These are phyloP conservation scores for Proliferodiscus dingleyae DNA, from an alignment of 2,329 filamentous ascomycete species.

Conservation along the genomic window DNA sequence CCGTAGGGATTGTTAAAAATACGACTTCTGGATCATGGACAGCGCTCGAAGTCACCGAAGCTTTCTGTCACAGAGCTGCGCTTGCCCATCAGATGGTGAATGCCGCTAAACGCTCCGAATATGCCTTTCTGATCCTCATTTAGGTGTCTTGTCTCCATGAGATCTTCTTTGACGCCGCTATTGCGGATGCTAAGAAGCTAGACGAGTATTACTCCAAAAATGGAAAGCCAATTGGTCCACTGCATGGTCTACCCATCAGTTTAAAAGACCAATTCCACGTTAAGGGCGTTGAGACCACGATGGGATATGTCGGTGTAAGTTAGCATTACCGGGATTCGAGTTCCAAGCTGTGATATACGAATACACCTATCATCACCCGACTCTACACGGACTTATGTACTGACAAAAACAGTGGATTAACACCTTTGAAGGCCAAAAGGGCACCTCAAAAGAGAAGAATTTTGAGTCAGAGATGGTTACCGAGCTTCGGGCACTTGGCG, in stretches of 20 bases:
- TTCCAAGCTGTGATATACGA: not conserved
- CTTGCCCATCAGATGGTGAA: slow-evolving; percentile 51
- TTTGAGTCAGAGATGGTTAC: slow-evolving; percentile 46
- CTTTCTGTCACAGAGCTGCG: slow-evolving; percentile 50
- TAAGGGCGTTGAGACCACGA: slow-evolving; percentile 35
- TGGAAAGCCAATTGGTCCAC: slow-evolving; percentile 32
- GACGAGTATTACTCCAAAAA: slow-evolving; percentile 44
- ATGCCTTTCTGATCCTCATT: slow-evolving; percentile 35
- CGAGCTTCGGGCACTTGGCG: slow-evolving; percentile 37
- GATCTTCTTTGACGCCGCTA: slow-evolving; percentile 49
- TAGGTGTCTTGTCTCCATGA: slow-evolving; percentile 57
- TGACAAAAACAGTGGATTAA: slow-evolving; percentile 45
- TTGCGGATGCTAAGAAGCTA: slow-evolving; percentile 45
- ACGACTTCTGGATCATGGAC: slow-evolving; percentile 51
- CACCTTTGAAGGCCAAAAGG: slow-evolving; percentile 50
- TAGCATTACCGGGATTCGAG: not conserved
- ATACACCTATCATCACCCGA: not conserved
- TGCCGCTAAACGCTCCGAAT: slow-evolving; percentile 45
- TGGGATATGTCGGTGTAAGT: slow-evolving; percentile 54
- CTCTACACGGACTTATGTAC: not conserved
- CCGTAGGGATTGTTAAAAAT: slow-evolving; percentile 49
- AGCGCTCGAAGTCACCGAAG: slow-evolving; percentile 47
- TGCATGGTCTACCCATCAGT: slow-evolving; percentile 38
- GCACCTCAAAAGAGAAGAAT: slow-evolving; percentile 43
- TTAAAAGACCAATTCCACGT: slow-evolving; percentile 36